These are phyloP conservation scores for Trypanosoma brucei DNA, from an alignment of 208 protist species.

Conservation along the genomic window DNA sequence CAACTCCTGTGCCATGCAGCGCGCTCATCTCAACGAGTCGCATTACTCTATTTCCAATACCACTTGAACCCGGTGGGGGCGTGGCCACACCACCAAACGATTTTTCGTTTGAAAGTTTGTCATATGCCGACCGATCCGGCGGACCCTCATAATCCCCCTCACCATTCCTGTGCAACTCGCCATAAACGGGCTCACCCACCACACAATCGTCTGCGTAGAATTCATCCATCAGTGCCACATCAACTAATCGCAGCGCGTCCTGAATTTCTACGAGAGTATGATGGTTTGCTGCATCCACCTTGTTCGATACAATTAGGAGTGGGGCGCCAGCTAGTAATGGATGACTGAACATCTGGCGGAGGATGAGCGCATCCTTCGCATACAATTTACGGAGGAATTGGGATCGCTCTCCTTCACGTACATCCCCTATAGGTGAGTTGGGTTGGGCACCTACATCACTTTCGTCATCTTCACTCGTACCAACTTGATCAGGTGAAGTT, in stretches of 20 bases:
- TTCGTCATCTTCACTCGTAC: conserved; percentile 1
- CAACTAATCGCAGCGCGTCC: conserved; percentile 56
- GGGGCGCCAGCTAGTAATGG: conserved; percentile 70
- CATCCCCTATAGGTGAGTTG: not conserved
- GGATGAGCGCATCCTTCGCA: conserved; percentile 41
- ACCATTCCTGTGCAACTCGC: not conserved
- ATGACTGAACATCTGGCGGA: conserved; percentile 72
- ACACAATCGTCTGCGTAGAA: conserved; percentile 29
- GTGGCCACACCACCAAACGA: not conserved
- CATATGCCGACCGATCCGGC: not conserved
- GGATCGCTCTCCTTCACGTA: not conserved
- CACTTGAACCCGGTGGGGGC: conserved; percentile 26
- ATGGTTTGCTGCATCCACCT: conserved; percentile 75
- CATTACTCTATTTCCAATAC: conserved; percentile 53
- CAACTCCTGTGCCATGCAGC: conserved; percentile 41
- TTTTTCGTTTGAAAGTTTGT: not conserved
- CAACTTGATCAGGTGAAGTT: not conserved
- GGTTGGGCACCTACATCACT: not conserved
- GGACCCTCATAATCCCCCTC: not conserved
- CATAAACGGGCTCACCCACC: not conserved
- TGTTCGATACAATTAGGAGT: conserved; percentile 93
- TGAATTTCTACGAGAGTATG: conserved; percentile 49
- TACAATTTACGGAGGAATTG: conserved; percentile 18
- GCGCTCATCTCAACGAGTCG: conserved; percentile 52
- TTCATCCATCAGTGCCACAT: conserved; percentile 34